Conservation (phyloP, 2,329 filamentous ascomycete species). For the Calycina herbarum region DNA sequence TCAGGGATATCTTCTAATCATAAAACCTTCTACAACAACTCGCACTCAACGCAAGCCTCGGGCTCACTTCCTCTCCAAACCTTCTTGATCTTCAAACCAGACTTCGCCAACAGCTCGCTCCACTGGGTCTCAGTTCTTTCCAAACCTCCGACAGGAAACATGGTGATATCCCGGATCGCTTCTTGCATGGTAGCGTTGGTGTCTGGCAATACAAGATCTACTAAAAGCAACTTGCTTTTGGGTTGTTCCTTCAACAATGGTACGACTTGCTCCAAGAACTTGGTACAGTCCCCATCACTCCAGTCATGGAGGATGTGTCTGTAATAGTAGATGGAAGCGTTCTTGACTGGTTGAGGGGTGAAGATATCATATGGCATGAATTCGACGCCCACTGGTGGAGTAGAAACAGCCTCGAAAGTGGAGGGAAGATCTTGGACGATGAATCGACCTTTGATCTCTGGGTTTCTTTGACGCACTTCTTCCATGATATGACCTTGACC, state of each 20-base stretch:
- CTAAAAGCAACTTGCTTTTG: conserved; percentile 27
- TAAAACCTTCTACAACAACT: not conserved
- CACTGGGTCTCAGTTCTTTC: conserved; percentile 30
- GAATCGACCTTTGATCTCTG: conserved; percentile 25
- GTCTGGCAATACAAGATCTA: conserved; percentile 31
- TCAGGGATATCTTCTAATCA: not conserved
- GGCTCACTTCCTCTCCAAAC: conserved; percentile 30
- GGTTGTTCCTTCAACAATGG: conserved; percentile 24
- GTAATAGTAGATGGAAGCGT: conserved; percentile 26
- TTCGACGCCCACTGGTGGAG: conserved; percentile 31
- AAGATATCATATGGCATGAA: conserved; percentile 37
- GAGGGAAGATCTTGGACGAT: conserved; percentile 29
- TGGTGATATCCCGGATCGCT: conserved; percentile 27
- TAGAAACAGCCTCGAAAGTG: conserved; percentile 25
- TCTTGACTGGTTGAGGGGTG: conserved; percentile 27
- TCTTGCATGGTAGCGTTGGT: conserved; percentile 26
- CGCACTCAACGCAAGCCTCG: conserved; percentile 10
- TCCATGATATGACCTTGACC: conserved; percentile 28
- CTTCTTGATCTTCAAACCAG: conserved; percentile 29
- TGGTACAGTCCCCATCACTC: conserved; percentile 26
- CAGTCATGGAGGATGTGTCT: conserved; percentile 31
- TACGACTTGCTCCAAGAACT: conserved; percentile 22
- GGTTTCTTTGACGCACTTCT: conserved; percentile 24
- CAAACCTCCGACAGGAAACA: conserved; percentile 29
- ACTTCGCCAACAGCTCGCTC: conserved; percentile 26